Conservation (phyloP, 192 early-diverging fungal genomes). For the Backusella tarrabulga region DNA sequence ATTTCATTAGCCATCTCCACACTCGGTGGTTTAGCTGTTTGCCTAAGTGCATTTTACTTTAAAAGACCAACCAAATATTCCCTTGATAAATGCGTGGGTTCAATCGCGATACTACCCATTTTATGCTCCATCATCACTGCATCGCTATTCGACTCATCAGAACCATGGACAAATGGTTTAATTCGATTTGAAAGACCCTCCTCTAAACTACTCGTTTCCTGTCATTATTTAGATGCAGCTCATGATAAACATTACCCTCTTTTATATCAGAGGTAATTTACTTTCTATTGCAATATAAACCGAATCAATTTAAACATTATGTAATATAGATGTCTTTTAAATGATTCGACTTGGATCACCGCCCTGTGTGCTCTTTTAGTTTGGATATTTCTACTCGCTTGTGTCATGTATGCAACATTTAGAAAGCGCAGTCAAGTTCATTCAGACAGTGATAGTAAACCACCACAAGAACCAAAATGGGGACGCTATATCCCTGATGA, state of each 20-base stretch:
- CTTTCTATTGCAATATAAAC: neutral
- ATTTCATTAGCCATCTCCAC: slow-evolving; percentile 14
- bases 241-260: slow-evolving; percentile 14
- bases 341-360: slow-evolving; percentile 6
- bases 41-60: slow-evolving; percentile 12
- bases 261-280: slow-evolving; percentile 18
- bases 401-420: neutral
- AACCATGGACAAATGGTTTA: slow-evolving; percentile 14
- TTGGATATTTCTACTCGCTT: neutral
- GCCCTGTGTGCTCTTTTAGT: neutral
- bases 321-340: slow-evolving; percentile 9
- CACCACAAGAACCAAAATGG: slow-evolving; percentile 9
- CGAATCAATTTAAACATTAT: neutral
- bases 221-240: slow-evolving; percentile 12
- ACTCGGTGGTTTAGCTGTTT: neutral
- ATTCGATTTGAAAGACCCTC: slow-evolving; percentile 8
- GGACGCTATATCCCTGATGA: slow-evolving; percentile 18
- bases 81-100: slow-evolving; percentile 4
- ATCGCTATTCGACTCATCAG: neutral
- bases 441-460: neutral
- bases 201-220: neutral
- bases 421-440: neutral
- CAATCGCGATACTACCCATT: neutral
- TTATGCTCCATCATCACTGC: slow-evolving; percentile 14
- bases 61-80: neutral